phyloP scores from a whole-genome alignment of 176 grass and related monocot species.

The Raddia distichophylla region DNA sequence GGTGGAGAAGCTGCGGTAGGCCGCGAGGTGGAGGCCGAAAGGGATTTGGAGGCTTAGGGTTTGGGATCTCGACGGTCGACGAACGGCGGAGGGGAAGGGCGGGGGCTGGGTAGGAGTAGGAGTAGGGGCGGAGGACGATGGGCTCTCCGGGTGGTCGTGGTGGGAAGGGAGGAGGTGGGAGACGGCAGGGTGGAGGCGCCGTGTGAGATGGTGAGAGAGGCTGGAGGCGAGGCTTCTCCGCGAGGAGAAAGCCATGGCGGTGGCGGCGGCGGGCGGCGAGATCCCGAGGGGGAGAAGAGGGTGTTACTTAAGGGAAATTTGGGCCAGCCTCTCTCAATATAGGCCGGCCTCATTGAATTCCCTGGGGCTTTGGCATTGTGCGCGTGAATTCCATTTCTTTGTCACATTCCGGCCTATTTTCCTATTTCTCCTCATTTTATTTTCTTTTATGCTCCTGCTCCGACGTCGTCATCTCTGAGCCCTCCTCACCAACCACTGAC shows the following conservation, averaged over 20 bases:
- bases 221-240: conserved; percentile 49
- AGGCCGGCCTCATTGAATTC: no score
- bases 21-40: conserved; percentile 36
- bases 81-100: conserved; percentile 3
- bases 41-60: conserved; percentile 18
- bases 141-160: conserved; percentile 19
- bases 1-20: conserved; percentile 37
- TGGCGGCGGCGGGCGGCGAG: conserved; percentile 30
- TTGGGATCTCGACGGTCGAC: conserved; percentile 12
- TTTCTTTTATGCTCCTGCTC: no score
- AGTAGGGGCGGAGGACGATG: conserved; percentile 15
- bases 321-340: no score
- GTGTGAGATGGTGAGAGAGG: conserved; percentile 46
- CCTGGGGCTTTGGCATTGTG: no score
- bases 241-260: conserved; percentile 57
- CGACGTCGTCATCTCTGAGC: no score
- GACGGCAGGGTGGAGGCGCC: conserved; percentile 44
- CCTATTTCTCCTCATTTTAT: no score
- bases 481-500: no score
- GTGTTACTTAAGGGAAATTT: neutral
- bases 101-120: neutral
- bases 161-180: conserved; percentile 50
- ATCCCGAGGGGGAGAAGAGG: conserved; percentile 2
- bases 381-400: no score
- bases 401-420: no score